Evolutionary conservation across 495 filamentous ascomycete species (phyloP).

Genomic region (Hypoxylon lenormandii): DNA sequence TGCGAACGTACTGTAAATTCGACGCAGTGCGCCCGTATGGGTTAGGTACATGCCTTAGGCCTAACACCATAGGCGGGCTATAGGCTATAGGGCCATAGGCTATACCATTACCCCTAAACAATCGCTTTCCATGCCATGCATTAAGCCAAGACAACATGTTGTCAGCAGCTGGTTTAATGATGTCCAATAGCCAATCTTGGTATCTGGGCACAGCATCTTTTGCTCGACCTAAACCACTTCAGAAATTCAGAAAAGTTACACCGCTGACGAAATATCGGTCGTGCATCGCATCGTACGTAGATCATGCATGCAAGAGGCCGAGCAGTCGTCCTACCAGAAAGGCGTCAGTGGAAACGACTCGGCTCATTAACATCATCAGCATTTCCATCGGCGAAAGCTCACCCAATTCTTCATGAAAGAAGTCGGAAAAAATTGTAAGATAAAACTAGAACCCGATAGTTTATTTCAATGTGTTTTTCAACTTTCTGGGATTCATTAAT

Average conservation of each 20-base stretch:
- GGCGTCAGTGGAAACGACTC: no score
- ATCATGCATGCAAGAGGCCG: constrained; percentile 24
- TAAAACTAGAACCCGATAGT: no score
- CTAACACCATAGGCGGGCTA: no score
- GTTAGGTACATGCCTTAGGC: not conserved
- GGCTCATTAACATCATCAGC: no score
- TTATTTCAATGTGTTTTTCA: no score
- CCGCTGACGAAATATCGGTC: constrained; percentile 6
- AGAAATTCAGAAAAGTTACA: not conserved
- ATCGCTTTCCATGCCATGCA: not conserved
- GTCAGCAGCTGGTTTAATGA: not conserved
- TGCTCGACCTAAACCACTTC: not conserved
- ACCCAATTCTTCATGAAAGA: no score
- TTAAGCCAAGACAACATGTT: not conserved
- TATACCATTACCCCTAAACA: not conserved
- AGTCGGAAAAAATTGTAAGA: no score
- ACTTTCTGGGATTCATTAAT: no score
- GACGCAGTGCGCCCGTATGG: not conserved
- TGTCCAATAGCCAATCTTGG: constrained; percentile 3
- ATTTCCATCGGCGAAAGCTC: no score
- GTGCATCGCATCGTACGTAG: constrained; percentile 18
- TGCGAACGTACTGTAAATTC: no score
- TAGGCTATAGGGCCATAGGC: not conserved
- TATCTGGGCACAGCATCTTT: not conserved
- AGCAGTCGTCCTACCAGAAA: constrained; percentile 21